Evolutionary conservation across 192 early-diverging fungal genomes (phyloP).

Genomic region (Bifiguratus adelaidae): DNA sequence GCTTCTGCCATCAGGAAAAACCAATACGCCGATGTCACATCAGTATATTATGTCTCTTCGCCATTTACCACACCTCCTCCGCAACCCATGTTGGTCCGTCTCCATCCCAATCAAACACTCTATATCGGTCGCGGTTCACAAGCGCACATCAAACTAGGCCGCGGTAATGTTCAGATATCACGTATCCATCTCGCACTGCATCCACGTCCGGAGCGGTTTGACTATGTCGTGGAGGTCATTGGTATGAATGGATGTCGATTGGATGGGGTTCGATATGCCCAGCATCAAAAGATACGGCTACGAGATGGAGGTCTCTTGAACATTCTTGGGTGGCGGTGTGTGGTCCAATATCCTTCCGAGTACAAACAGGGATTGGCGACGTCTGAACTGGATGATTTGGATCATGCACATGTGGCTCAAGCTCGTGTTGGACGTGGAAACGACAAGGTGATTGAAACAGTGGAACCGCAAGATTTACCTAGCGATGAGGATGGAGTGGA

Average conservation of each 20-base stretch:
- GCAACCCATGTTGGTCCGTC: no score
- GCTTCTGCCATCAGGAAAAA: no score
- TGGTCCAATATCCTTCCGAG: constrained; percentile 13
- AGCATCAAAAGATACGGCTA: constrained; percentile 21
- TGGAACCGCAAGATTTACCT: no score
- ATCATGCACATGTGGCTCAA: no score
- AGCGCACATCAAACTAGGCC: constrained; percentile 32
- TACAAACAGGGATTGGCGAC: not conserved
- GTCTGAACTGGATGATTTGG: no score
- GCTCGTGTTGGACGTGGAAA: no score
- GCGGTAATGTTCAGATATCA: constrained; percentile 35
- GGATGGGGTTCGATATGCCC: constrained; percentile 22
- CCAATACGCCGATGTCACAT: no score
- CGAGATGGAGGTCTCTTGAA: constrained; percentile 25
- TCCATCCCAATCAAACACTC: no score
- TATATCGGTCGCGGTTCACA: constrained; percentile 37
- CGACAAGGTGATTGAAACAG: no score
- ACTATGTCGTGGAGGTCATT: constrained; percentile 30
- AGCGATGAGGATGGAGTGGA: no score
- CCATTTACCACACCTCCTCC: no score
- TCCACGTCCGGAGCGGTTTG: constrained; percentile 4
- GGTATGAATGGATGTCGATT: constrained; percentile 35
- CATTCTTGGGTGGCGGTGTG: constrained; percentile 31
- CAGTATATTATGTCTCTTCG: no score
- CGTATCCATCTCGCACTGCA: constrained; percentile 33